Conservation (phyloP, 345 rosid species). For the Rhodomyrtus tomentosa region DNA sequence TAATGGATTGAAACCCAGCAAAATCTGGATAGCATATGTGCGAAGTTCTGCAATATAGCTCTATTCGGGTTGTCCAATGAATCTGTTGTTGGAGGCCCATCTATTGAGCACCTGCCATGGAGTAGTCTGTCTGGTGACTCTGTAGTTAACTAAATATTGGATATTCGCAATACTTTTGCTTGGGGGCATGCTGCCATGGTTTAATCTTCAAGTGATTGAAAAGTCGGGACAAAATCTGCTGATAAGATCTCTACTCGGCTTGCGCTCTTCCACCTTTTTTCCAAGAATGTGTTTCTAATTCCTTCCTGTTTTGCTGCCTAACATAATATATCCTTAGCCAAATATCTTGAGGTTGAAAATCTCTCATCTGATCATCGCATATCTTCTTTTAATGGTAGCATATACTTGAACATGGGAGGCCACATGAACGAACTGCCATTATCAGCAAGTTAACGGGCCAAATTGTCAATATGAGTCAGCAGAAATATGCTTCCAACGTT, state of each 20-base stretch:
- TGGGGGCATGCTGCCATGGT: neutral
- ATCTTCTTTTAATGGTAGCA: conserved; percentile 36
- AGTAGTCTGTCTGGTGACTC: neutral
- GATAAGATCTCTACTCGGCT: neutral
- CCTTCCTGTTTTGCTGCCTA: neutral
- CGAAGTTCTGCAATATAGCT: neutral
- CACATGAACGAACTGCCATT: conserved; percentile 63
- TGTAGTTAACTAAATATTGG: neutral
- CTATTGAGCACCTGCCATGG: neutral
- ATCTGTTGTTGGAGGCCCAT: neutral
- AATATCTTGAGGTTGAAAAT: neutral
- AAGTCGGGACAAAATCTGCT: neutral
- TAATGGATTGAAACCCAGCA: neutral
- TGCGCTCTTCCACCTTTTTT: neutral
- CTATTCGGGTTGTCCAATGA: neutral
- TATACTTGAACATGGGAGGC: conserved; percentile 81
- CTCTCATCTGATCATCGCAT: neutral
- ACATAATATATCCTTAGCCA: neutral
- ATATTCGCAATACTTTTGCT: neutral
- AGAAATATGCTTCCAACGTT: conserved; percentile 96
- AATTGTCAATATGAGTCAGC: conserved; percentile 94
- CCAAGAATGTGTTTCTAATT: neutral
- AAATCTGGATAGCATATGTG: neutral
- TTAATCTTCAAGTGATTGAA: neutral
- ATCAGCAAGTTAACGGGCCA: conserved; percentile 82